These are phyloP conservation scores for Hamamelis virginiana DNA, from an alignment of 164 flowering plant genomes.

Conservation along the genomic window DNA sequence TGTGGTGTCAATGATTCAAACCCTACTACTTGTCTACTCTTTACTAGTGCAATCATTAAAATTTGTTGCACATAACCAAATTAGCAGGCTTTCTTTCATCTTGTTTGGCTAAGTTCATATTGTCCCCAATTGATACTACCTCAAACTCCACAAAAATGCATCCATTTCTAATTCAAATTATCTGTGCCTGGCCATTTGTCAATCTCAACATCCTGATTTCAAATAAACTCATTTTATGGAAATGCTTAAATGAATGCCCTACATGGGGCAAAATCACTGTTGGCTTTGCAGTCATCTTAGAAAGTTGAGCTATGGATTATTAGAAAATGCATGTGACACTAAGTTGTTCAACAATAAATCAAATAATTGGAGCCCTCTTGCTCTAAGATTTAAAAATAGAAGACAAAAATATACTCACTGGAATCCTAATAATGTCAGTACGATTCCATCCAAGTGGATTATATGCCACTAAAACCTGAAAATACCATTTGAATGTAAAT, in stretches of 20 bases:
- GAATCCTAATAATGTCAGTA: constrained; percentile 64
- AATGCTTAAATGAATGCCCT: not conserved
- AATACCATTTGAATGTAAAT: constrained; percentile 1
- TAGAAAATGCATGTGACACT: not conserved
- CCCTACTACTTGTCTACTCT: no score
- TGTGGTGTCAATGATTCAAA: no score
- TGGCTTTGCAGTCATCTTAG: not conserved
- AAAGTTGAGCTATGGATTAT: not conserved
- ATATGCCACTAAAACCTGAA: constrained; percentile 83
- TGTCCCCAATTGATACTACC: no score
- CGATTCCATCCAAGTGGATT: constrained; percentile 90
- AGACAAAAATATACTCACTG: constrained; percentile 46
- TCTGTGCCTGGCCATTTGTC: no score
- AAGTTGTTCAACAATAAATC: not conserved
- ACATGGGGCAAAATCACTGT: not conserved
- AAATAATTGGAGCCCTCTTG: not conserved
- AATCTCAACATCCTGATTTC: no score
- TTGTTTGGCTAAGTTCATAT: no score
- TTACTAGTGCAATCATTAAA: no score
- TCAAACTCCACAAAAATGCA: no score
- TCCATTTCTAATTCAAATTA: no score
- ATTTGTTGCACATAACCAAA: no score
- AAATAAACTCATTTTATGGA: not conserved
- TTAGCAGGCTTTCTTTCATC: no score
- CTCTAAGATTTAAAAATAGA: not conserved